Percentiles rank a stretch among this genome's conserved stretches.
Evolutionary conservation across 2,329 filamentous ascomycete genomes (phyloP).

Genomic region (Tolypocladium paradoxum): DNA sequence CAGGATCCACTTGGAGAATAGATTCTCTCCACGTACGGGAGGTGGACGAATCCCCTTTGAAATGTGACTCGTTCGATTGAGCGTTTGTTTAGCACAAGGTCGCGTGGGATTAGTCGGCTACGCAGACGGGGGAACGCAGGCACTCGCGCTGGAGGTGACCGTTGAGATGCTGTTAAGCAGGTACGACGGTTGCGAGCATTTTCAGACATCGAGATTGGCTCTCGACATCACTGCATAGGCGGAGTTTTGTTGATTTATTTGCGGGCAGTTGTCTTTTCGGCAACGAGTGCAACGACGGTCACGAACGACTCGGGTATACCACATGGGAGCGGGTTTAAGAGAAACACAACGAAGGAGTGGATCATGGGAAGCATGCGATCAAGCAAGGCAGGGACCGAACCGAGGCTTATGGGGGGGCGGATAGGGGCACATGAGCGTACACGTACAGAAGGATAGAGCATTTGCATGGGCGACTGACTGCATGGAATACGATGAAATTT

Average conservation of each 20-base stretch:
- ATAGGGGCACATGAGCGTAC: neutral
- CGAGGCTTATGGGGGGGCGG: neutral
- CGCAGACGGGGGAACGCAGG: neutral
- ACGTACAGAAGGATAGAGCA: constrained; percentile 1
- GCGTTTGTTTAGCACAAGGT: neutral
- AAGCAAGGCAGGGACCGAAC: neutral
- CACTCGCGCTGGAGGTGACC: neutral
- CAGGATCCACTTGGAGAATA: constrained; percentile 1
- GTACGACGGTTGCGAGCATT: neutral
- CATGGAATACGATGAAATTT: constrained; percentile 2
- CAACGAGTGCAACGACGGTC: neutral
- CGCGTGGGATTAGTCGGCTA: neutral
- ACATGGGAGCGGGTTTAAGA: neutral
- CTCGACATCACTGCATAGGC: constrained; percentile 1
- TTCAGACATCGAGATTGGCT: neutral
- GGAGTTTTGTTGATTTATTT: constrained; percentile 5
- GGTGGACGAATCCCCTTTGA: neutral
- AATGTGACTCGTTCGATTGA: neutral
- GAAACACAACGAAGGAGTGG: neutral
- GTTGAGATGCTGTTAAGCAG: neutral
- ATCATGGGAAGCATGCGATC: neutral
- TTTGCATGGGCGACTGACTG: constrained; percentile 1
- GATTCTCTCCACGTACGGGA: neutral
- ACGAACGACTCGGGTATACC: constrained; percentile 5
- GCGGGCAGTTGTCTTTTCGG: neutral